These are phyloP conservation scores for Dryas drummondii DNA, from an alignment of 306 rosid species.

Conservation along the genomic window DNA sequence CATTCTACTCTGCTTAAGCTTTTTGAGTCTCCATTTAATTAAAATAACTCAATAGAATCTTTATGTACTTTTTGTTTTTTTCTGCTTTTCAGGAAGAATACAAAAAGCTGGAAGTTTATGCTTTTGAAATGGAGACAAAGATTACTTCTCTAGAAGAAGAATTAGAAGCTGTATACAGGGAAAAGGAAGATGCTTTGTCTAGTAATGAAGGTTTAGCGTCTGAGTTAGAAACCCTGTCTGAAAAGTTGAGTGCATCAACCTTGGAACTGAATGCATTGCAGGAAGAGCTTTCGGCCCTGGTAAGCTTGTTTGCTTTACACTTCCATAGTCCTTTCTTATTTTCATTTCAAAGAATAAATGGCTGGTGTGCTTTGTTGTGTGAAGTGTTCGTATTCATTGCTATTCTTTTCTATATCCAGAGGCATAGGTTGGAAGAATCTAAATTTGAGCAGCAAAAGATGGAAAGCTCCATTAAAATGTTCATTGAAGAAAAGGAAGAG, in stretches of 20 bases:
- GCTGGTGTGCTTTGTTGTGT: conserved; percentile 5
- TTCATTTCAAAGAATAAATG: conserved; percentile 3
- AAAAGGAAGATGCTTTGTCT: conserved; percentile 59
- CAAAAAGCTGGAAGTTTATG: conserved; percentile 61
- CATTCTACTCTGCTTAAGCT: neutral
- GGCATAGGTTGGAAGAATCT: conserved; percentile 61
- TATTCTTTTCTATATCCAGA: conserved; percentile 45
- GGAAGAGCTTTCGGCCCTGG: conserved; percentile 68
- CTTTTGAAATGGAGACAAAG: conserved; percentile 71
- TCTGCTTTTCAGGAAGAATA: conserved; percentile 63
- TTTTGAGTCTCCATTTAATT: neutral
- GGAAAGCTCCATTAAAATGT: conserved; percentile 50
- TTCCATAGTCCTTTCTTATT: conserved; percentile 6
- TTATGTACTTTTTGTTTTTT: neutral
- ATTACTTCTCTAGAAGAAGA: conserved; percentile 64
- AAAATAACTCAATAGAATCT: neutral
- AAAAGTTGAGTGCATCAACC: conserved; percentile 48
- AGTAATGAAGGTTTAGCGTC: conserved; percentile 56
- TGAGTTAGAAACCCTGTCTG: conserved; percentile 59
- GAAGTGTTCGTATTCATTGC: conserved; percentile 12
- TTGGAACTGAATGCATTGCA: conserved; percentile 47
- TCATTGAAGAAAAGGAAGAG: conserved; percentile 82
- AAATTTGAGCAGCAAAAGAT: conserved; percentile 48
- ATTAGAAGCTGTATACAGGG: conserved; percentile 41
- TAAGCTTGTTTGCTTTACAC: conserved; percentile 42